Evolutionary conservation across 2,329 filamentous ascomycete species (phyloP), one percentile per base, ranked within the genome.

Genomic region (Teratosphaeria destructans): DNA sequence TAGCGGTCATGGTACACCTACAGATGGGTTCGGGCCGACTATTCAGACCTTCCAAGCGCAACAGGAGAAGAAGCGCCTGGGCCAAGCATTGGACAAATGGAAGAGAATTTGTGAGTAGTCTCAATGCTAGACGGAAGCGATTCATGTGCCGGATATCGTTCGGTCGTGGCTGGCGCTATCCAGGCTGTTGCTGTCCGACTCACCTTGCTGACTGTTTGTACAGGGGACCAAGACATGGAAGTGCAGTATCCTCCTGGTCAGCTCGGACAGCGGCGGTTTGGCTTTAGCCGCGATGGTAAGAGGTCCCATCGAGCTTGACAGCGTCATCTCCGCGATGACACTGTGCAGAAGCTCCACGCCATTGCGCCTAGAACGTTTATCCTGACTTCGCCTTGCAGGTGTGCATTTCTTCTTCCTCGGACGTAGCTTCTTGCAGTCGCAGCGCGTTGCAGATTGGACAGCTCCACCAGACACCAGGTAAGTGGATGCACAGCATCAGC

Each of bases 391-490:
- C 37, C 10, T 11, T 16, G 16, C 37, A 39, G 37, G 82, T 1
- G 82, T 89, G 14, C 86, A 88, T 66, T 90, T 86, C 70, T 90
- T 86, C 74, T 90, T 84, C 79, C 78, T 90, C 52, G 86, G 85
- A 16, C 86, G 82, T 62, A 81, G 83, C 66, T 78, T 89, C 67
- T 74, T 89, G 58, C 82, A 84, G 68, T 82, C 82, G 61, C 67
- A 69, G 52, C 67, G 68, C 19, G 62, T 69, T 8, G 63, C 64
- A 23, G 81, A 85, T 67, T 77, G 83, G 67, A 78, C 81, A 56
- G 73, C 82, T 63, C 73, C 79, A 14, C 76, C 82, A 5, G 84
- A 88, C 66, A 73, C 78, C 61, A 79, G 84, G 43, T 49, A 23
- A 49, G 43, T n/a, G 23, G 5, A 19, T n/a, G 6, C 43, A 23